Base-by-base conservation (phyloP, 495 filamentous ascomycete species). In the Lasiosphaeria miniovina region DNA sequence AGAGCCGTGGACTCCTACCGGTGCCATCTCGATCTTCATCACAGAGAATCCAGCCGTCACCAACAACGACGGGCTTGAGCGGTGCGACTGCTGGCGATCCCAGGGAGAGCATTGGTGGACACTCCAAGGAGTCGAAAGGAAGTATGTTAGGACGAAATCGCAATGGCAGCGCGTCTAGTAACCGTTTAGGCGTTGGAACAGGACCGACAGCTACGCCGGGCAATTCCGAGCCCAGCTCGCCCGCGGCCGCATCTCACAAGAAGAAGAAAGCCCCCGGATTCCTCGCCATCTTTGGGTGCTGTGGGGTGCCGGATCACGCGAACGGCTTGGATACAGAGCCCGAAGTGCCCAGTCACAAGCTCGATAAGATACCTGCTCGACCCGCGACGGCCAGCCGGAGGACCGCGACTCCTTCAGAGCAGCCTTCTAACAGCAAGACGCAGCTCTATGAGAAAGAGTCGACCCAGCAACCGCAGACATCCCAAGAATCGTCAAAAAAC, bases 281-380 rank as follows among this genome's bases (percentile, higher is more conserved):
- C 41, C 74, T 95, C 24, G 80, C 89, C 33, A 85, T 94, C 57
- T 77, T 96, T 52, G 87, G 82, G 54, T 96, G 92, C 77, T 96
- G 91, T 71, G 85, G 86, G 35, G 83, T 86, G 34, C 80, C 85
- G 43, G 82, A 86, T 58, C 74, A 83, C 49, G 83, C 82, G n/a
- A 84, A 86, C 57, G 75, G 83, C 3, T 77, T 86, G 43, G 85
- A 84, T 59, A 84, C 85, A 43, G 89, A 89, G 48, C 68, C 78
- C 48, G 70, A 73, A 31, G 71, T 88, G 31, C 85, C 88, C 50
- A 76, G 84, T 38, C 92, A 93, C 75, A 87, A 86, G 67, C 69
- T 84, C 14, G 75, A 80, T 11, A 82, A 77, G 64, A 73, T 83
- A n/a, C 77, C 79, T 36, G 69, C 70, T n/a, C 69, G 79, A 45